These are phyloP conservation scores for Aureobasidium sp. DNA, from an alignment of 2,329 filamentous ascomycete genomes.

Conservation along the genomic window DNA sequence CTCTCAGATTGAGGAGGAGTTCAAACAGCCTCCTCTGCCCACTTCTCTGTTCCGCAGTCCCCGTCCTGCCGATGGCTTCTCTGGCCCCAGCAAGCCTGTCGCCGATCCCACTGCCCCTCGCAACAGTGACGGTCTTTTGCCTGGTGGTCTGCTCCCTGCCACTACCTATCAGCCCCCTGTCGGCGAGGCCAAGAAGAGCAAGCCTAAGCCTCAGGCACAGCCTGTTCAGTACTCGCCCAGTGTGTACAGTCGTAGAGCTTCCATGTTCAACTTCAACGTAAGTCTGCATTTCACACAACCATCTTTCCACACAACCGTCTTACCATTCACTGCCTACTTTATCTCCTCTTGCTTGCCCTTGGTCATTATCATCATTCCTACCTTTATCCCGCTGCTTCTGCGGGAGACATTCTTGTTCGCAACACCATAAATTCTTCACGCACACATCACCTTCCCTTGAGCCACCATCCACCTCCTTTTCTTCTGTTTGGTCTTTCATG, in stretches of 20 bases:
- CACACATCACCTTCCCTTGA: too few relatives aligned
- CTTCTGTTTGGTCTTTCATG: too few relatives aligned
- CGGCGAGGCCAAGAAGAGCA: not conserved
- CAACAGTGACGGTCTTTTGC: not conserved
- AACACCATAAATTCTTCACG: too few relatives aligned
- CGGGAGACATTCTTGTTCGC: too few relatives aligned
- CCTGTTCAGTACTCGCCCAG: constrained; percentile 4
- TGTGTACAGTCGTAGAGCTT: not conserved
- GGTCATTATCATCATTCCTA: too few relatives aligned
- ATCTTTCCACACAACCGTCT: not conserved
- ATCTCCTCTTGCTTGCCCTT: not conserved
- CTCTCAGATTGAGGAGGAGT: not conserved
- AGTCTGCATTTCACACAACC: not conserved
- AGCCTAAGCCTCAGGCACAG: not conserved
- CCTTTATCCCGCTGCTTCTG: too few relatives aligned
- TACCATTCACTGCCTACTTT: too few relatives aligned
- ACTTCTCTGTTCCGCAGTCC: not conserved
- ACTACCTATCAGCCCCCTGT: constrained; percentile 1
- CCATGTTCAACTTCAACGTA: constrained; percentile 4
- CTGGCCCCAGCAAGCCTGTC: not conserved
- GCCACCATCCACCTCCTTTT: too few relatives aligned
- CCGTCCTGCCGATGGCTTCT: not conserved
- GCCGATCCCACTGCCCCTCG: not conserved
- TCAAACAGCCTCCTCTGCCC: not conserved
- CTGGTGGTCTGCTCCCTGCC: not conserved